Evolutionary conservation across 164 flowering plant genomes (phyloP).

Genomic region (Chloranthus sessilifolius): DNA sequence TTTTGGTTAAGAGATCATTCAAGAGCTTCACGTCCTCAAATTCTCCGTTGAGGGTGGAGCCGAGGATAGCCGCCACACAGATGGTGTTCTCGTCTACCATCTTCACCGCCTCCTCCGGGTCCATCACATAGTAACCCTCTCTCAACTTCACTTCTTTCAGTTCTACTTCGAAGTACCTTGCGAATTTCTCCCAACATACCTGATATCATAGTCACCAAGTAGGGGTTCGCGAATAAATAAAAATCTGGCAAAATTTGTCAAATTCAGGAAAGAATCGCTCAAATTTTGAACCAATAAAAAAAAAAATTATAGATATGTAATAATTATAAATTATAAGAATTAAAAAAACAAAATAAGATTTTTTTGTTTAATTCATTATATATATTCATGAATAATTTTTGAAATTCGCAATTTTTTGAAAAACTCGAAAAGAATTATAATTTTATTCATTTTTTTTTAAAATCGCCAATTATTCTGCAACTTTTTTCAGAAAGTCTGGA

Average conservation of each 20-base stretch:
- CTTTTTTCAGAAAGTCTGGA: too few species aligned
- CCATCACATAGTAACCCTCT: constrained; percentile 31
- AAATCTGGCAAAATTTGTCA: too few species aligned
- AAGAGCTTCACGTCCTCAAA: constrained; percentile 31
- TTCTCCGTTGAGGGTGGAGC: constrained; percentile 33
- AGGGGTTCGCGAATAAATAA: too few species aligned
- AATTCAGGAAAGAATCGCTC: constrained; percentile 31
- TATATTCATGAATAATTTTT: too few species aligned
- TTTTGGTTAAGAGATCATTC: constrained; percentile 25
- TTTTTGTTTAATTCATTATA: too few species aligned
- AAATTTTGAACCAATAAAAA: constrained; percentile 27
- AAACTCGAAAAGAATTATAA: too few species aligned
- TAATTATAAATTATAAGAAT: too few species aligned
- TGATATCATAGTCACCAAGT: constrained; percentile 14
- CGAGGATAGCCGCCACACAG: constrained; percentile 32
- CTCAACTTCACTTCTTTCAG: constrained; percentile 38
- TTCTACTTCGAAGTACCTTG: constrained; percentile 42
- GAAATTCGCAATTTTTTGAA: too few species aligned
- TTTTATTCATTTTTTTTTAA: too few species aligned
- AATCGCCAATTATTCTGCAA: too few species aligned
- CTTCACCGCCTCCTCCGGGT: constrained; percentile 32
- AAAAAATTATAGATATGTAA: too few species aligned
- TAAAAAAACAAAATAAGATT: too few species aligned
- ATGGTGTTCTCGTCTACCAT: constrained; percentile 48
- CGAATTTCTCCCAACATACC: constrained; percentile 29